Evolutionary conservation across 129 eudicot species (phyloP).

Genomic region (Lonicera japonica): DNA sequence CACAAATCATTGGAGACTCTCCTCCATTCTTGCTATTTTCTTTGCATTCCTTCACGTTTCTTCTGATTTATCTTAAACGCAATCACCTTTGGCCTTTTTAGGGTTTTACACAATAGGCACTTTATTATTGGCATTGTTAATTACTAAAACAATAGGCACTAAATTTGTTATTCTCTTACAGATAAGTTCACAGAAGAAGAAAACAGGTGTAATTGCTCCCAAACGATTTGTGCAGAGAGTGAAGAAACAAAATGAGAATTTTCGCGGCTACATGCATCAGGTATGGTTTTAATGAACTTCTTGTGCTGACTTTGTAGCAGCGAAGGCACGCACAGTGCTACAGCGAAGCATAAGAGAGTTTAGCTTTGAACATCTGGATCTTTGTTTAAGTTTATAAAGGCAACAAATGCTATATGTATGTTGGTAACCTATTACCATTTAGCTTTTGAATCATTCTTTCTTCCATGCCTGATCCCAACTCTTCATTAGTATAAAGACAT

Average conservation of each 20-base stretch:
- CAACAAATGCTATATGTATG: not conserved
- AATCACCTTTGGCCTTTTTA: not conserved
- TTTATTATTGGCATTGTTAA: not conserved
- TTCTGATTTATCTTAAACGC: not conserved
- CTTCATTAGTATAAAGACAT: not conserved
- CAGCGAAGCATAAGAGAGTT: not conserved
- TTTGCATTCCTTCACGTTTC: not conserved
- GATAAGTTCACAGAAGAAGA: slow-evolving; percentile 90
- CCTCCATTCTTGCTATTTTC: not conserved
- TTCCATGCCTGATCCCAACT: not conserved
- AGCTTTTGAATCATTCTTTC: not conserved
- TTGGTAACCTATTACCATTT: not conserved
- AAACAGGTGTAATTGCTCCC: slow-evolving; percentile 96
- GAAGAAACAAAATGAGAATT: slow-evolving; percentile 77
- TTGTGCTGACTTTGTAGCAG: not conserved
- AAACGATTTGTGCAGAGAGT: slow-evolving; percentile 92
- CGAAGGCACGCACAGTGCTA: not conserved
- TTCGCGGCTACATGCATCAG: slow-evolving; percentile 95
- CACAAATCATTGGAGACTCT: too few relatives aligned
- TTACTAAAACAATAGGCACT: not conserved
- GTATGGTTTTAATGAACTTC: slow-evolving; percentile 18
- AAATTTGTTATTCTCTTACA: slow-evolving; percentile 22
- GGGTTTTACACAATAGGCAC: not conserved
- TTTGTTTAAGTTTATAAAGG: not conserved
- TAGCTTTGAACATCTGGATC: not conserved